Percentiles rank a stretch among this genome's conserved stretches.
phyloP scores from a whole-genome alignment of 2,329 filamentous ascomycete genomes.

The Exophiala aquamarina region DNA sequence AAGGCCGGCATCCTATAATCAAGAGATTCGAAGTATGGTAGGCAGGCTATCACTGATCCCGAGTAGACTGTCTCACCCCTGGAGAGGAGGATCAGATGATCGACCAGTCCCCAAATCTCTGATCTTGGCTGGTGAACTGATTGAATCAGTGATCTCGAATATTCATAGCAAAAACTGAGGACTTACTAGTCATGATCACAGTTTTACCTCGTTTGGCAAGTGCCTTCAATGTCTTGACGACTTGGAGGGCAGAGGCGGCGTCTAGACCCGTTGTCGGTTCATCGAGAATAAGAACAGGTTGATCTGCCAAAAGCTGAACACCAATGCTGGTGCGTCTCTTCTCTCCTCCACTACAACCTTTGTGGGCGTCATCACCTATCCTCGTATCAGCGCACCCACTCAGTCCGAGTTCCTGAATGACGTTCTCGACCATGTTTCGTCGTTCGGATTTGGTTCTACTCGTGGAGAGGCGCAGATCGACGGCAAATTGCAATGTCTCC shows the following conservation, averaged over 20 bases:
- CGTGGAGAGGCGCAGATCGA: slow-evolving; percentile 67
- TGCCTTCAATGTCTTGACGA: slow-evolving; percentile 68
- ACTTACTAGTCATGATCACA: slow-evolving; percentile 53
- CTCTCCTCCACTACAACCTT: slow-evolving; percentile 76
- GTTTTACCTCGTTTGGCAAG: slow-evolving; percentile 67
- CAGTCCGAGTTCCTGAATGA: slow-evolving; percentile 71
- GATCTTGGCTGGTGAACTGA: slow-evolving; percentile 72
- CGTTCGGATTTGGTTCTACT: slow-evolving; percentile 61
- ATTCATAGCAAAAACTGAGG: slow-evolving; percentile 44
- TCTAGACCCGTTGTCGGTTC: slow-evolving; percentile 74
- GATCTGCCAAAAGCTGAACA: slow-evolving; percentile 76
- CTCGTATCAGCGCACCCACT: slow-evolving; percentile 76
- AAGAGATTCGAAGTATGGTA: slow-evolving; percentile 63
- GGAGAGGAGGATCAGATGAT: slow-evolving; percentile 68
- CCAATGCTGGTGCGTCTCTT: slow-evolving; percentile 75
- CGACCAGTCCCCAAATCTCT: slow-evolving; percentile 77
- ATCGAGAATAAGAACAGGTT: slow-evolving; percentile 74
- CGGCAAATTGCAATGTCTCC: slow-evolving; percentile 72
- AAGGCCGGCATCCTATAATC: slow-evolving; percentile 67
- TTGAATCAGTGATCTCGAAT: slow-evolving; percentile 69
- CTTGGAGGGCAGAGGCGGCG: slow-evolving; percentile 73
- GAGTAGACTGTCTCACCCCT: slow-evolving; percentile 69
- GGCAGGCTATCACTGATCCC: slow-evolving; percentile 57
- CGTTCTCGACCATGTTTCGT: slow-evolving; percentile 67
- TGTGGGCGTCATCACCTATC: slow-evolving; percentile 69